A percentile compares a stretch with the other conserved stretches of the same genome.
Evolutionary conservation across 495 filamentous ascomycete genomes (phyloP).

Genomic region (Penicillium ochrochloron): DNA sequence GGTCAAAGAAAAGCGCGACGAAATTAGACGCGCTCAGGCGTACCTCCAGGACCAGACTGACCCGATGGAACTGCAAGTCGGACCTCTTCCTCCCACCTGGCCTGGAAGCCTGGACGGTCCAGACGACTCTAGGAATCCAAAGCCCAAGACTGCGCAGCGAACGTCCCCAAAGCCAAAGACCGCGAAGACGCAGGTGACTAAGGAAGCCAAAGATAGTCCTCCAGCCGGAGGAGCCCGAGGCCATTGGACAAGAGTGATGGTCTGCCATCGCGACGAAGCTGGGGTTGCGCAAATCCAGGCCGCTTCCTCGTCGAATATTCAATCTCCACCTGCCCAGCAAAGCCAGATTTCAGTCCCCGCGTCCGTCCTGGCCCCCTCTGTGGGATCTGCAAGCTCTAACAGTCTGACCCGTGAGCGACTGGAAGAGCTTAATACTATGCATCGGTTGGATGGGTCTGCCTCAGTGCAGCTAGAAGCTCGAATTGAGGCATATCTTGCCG

Average conservation of each 20-base stretch:
- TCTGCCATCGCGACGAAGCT: too few species aligned
- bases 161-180: too few species aligned
- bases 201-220: too few species aligned
- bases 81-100: constrained; percentile 40
- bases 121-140: not conserved
- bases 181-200: too few species aligned
- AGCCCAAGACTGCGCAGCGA: not conserved
- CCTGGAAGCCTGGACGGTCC: constrained; percentile 15
- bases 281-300: not conserved
- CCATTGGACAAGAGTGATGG: too few species aligned
- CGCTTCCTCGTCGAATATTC: not conserved
- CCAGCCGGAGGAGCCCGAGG: too few species aligned
- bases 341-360: not conserved
- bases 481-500: constrained; percentile 45
- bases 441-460: not conserved
- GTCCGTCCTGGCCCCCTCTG: not conserved
- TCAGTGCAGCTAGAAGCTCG: constrained; percentile 5
- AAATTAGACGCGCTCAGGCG: constrained; percentile 35
- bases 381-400: not conserved
- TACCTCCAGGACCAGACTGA: constrained; percentile 32
- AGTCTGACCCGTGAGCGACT: not conserved
- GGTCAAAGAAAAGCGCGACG: constrained; percentile 27
- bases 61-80: constrained; percentile 29
- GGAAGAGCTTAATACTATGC: not conserved
- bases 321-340: not conserved